Base-by-base conservation (phyloP, 2,329 filamentous ascomycete species). In the Fusarium sp. region DNA sequence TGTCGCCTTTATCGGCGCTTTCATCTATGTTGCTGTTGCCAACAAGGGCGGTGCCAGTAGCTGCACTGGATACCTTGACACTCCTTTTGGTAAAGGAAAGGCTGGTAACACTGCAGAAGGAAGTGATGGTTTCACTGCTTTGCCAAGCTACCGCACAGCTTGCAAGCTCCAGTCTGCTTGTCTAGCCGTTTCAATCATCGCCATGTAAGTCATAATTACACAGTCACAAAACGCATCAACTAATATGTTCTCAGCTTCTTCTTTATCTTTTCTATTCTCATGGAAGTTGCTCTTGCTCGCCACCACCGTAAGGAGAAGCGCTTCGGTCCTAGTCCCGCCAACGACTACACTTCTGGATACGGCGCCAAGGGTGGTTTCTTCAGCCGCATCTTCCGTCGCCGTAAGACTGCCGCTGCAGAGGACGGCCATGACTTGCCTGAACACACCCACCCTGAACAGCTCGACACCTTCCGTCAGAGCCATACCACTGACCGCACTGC, bases 1-100 rank as follows among this genome's bases (percentile, higher is more conserved):
- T 75, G 74, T 96, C 54, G 86, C 86, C 74, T 97, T 97, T 79
- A 82, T 89, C 53, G 93, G 87, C 39, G 89, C 85, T 61, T 96
- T 96, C 83, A 88, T 97, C 76, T 97, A 94, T 76, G 88, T 98
- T 63, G 93, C 94, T 2, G 84, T 91, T 48, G 85, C 93, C 67
- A 94, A 92, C 63, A 87, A 91, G 37, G 81, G 87, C 57, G 94
- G 94, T 37, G 88, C 88, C 1, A 80, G 85, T 64, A 86, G 81
- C 49, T 98, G 94, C 83, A 76, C 65, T 18, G 84, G 81, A 16
- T 81, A 81, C 18, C 85, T 94, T 62, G 82, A 85, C 47, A 95
- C 89, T 18, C 89, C 89, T 9, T 88, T 95, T 54, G 94, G 94
- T 37, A 84, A 77, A 6, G 92, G 91, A 8, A 80, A 86, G 10